Conservation (phyloP, 2,329 filamentous ascomycete genomes). For the Aspergillus versicolor region DNA sequence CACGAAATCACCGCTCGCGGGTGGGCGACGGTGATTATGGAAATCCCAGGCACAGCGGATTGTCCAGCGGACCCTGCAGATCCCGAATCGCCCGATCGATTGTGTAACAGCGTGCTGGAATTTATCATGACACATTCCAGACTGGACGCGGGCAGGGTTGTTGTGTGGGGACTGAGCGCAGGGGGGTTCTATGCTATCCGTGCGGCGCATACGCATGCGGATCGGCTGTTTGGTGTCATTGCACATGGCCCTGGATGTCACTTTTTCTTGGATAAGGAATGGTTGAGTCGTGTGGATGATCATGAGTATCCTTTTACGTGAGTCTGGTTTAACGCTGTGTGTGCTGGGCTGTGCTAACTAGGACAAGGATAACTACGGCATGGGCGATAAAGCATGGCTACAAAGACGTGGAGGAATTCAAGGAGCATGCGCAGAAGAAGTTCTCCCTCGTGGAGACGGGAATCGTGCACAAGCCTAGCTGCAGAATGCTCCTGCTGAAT, state of each 20-base stretch:
- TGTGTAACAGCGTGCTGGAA: constrained; percentile 62
- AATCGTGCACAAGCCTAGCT: constrained; percentile 56
- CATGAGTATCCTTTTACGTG: constrained; percentile 66
- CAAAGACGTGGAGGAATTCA: constrained; percentile 53
- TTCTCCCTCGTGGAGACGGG: constrained; percentile 63
- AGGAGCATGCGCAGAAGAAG: constrained; percentile 55
- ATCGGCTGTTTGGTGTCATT: constrained; percentile 55
- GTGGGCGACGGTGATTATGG: constrained; percentile 62
- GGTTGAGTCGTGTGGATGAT: constrained; percentile 62
- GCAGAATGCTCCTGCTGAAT: constrained; percentile 61
- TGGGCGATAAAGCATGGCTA: constrained; percentile 66
- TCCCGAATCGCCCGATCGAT: constrained; percentile 58
- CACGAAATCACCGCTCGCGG: constrained; percentile 63
- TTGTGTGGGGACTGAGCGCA: constrained; percentile 64
- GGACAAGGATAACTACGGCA: constrained; percentile 25
- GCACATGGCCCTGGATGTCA: constrained; percentile 65
- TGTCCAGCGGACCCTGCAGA: constrained; percentile 64
- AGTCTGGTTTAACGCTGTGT: constrained; percentile 18
- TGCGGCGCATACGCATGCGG: constrained; percentile 65
- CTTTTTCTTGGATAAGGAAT: constrained; percentile 59
- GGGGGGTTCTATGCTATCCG: constrained; percentile 69
- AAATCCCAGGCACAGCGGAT: constrained; percentile 68
- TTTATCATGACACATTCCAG: constrained; percentile 54
- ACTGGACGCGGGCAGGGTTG: constrained; percentile 57
- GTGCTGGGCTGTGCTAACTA: constrained; percentile 34